Evolutionary conservation across 805 yeast genomes (phyloP), one percentile per base, ranked within the genome.

Genomic region (Kodamaea laetipori): DNA sequence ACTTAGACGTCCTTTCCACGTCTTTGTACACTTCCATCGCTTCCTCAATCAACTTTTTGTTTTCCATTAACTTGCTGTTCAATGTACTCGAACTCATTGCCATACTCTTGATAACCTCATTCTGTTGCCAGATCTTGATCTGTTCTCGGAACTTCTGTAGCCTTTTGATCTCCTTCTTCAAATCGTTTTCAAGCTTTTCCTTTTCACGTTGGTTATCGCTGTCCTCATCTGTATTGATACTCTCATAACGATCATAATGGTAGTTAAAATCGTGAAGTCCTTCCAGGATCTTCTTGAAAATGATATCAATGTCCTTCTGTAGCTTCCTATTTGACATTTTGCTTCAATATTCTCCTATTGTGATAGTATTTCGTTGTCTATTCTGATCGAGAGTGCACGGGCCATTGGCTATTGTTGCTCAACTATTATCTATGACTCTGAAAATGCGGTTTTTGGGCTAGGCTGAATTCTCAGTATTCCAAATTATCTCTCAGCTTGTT

Each of bases 1-100:
- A 64, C 48, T 71, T 71, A 6, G 71, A 64, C 37, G 61, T 56
- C 41, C 69, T 64, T 45, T 71, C 76, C 21, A 71, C 75, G 18
- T 67, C 74, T 46, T 71, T 71, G 46, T 68, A 71, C 30, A 64
- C 64, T 44, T 70, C 75, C 75, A 71, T 70, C 16, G 75, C 73
- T 48, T 68, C 74, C 42, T 70, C 76, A 18, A 71, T 71, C 19
- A 64, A 53, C 46, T 62, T 55, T 43, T 72, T 62, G 46, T 69
- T 66, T 39, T 69, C 74, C 30, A 62, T 66, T 31, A 66, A 54
- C 50, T 60, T 60, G 39, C 41, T 45, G 40, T 47, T 28, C 35
- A 50, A 44, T 3, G 52, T 40, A 4, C 45, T 33, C 3, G 52
- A 45, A 11, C 46, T 37, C 27, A 48, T 24, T 17, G 48, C 35